Evolutionary conservation across 192 early-diverging fungal species (phyloP).

Genomic region (Cetraspora pellucida): DNA sequence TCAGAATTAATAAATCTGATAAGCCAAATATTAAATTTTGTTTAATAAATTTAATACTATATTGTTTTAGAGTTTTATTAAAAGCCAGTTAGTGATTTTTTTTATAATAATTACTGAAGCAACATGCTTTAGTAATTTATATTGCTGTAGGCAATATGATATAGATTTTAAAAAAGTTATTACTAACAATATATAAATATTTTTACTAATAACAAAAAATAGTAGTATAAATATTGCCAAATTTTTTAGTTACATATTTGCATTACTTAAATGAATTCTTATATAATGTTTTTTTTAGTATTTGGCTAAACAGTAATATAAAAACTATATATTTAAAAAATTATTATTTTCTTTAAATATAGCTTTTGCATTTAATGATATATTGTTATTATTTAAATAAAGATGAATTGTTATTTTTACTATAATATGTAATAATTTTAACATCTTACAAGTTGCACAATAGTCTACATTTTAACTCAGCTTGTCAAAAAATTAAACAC

Average conservation of each 20-base stretch:
- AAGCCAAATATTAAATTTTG: background rate
- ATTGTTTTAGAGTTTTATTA: background rate
- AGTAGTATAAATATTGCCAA: conserved; percentile 10
- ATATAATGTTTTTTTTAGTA: background rate
- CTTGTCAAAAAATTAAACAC: conserved; percentile 21
- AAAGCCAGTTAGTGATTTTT: conserved; percentile 4
- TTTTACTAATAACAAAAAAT: background rate
- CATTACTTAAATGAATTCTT: conserved; percentile 1
- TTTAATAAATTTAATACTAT: conserved; percentile 11
- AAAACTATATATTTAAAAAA: conserved; percentile 14
- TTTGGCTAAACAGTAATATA: conserved; percentile 1
- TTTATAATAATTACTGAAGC: conserved; percentile 12
- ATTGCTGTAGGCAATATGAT: background rate
- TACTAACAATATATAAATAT: background rate
- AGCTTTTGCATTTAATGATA: too few relatives aligned
- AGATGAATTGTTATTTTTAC: background rate
- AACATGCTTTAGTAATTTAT: background rate
- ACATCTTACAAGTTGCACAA: background rate
- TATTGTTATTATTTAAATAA: conserved; percentile 9
- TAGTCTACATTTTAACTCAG: background rate
- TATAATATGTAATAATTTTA: background rate
- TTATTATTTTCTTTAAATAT: background rate
- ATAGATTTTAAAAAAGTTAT: background rate
- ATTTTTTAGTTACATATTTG: background rate
- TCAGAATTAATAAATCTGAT: too few relatives aligned